Conservation (phyloP, 108 stramenopile species). For the Chaetoceros tenuissimus region DNA sequence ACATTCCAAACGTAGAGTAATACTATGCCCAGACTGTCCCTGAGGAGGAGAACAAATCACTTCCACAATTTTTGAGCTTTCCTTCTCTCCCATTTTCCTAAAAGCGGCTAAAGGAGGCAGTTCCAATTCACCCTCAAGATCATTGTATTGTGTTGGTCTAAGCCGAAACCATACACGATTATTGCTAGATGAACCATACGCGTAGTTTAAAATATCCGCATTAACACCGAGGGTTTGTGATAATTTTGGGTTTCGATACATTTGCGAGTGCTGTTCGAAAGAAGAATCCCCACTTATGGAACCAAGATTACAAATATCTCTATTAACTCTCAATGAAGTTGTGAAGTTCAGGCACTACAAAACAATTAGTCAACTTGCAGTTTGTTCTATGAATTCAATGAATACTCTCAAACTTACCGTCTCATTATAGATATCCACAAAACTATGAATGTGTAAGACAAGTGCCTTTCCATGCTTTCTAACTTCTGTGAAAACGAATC, state of each 20-base stretch:
- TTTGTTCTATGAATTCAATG: too few relatives aligned
- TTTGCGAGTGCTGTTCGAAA: too few relatives aligned
- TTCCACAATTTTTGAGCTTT: constrained; percentile 14
- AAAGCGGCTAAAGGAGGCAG: constrained; percentile 22
- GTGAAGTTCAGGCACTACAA: neutral
- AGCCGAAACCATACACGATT: neutral
- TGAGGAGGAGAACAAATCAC: constrained; percentile 22
- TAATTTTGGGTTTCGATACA: too few relatives aligned
- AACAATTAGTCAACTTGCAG: neutral
- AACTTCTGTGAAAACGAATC: constrained; percentile 42
- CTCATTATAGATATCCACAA: neutral
- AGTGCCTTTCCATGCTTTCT: constrained; percentile 66
- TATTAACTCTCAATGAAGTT: neutral
- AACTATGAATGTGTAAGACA: constrained; percentile 14
- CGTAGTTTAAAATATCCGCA: neutral
- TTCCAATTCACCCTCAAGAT: constrained; percentile 22
- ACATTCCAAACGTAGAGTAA: constrained; percentile 33
- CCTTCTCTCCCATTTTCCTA: constrained; percentile 17
- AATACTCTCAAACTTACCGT: neutral
- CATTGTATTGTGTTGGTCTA: neutral
- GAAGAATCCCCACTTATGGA: too few relatives aligned
- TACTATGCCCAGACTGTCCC: constrained; percentile 2
- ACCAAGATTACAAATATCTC: too few relatives aligned
- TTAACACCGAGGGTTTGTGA: neutral
- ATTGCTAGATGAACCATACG: neutral